Base-by-base conservation (phyloP, 495 filamentous ascomycete genomes). In the Aspergillus incahuasiensis region DNA sequence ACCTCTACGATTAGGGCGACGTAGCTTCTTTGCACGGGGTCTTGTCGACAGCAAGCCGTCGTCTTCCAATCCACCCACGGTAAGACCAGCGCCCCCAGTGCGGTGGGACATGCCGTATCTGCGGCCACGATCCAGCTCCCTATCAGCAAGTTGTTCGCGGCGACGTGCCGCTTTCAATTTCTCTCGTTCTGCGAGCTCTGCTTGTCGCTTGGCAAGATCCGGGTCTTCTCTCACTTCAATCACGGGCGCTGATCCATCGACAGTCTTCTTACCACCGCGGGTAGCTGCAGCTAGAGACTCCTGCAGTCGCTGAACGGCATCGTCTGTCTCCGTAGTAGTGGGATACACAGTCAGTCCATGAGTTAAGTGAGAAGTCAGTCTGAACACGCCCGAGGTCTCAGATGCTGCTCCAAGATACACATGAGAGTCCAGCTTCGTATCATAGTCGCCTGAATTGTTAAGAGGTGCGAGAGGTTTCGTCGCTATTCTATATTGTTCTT, bases 351-450 rank as follows among this genome's bases (percentile, higher is more conserved):
- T 82, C 57, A 94, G 83, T 30, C 87, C 83, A 51, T 90, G 85
- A 12, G 88, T 89, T 55, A 96, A 70, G 67, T 95, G 90, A 55
- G 88, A 88, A 22, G 89, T 87, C 20, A 90, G 75, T 62, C 89
- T 79, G 52, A 96, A 79, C 1, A 90, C 71, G 34, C 82, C 80
- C 18, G 85, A 84, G 7, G 79, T 79, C 58, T 89, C 79, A 43
- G 87, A 81, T 0, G 89, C 87, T 19, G 89, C 84, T 5, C 82
- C 84, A 9, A 94, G 82, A 67, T 97, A 97, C 43, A 87, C 89
- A 63, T 92, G 89, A 11, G 88, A 85, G 59, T 94, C 88, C 30
- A 85, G 74, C 55, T 84, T 81, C 22, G 85, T 77, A 43, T 88
- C 77, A 65, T 92, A 91, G 6, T 75, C 57, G 41, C 72, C 73